Evolutionary conservation across 2,329 filamentous ascomycete genomes (phyloP), one percentile per base, ranked within the genome.

Genomic region (Colletotrichum nymphaeae): DNA sequence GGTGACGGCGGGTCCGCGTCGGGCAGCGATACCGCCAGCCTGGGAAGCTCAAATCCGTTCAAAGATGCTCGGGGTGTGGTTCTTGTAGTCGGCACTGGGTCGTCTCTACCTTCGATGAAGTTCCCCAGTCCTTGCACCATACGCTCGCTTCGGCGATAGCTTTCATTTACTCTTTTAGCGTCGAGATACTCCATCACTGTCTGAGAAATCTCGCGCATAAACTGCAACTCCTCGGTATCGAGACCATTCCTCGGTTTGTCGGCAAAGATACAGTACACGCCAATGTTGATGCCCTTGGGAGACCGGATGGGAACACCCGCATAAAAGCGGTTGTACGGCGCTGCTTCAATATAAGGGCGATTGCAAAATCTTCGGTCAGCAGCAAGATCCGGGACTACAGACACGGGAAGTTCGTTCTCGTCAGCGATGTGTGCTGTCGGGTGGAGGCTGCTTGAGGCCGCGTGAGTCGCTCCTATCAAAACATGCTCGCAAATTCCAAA

Each of bases 221-320:
- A 76, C 0, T 76, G 77, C 0, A 81, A 76, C 30, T 79, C 75
- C 2, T 73, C 67, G 8, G 79, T 76, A 8, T 78, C 77, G 75
- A 84, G 80, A 9, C 77, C 76, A 3, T 69, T 69, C 11, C 79
- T 69, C 12, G 80, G 79, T 19, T 71, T 73, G 37, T 76, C 73
- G 57, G 78, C 79, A 16, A 80, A 76, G 2, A 85, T 79, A 64
- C 82, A 84, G 19, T 81, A 81, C 0, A 83, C 81, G 4, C 85
- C 85, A 14, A 86, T 86, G 58, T 86, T 84, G 69, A 86, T 81
- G 24, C 84, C 84, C 4, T 79, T 77, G 0, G 77, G 80, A 0
- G 83, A 83, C 0, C 83, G 80, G 22, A 86, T 84, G 4, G 85
- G 85, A 0, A 85, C 82, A 0, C 80, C 84, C 0, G 84, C 84